Evolutionary conservation across 768 basidiomycete genomes (phyloP), one percentile per base, ranked within the genome.

Genomic region (Rickenella mellea): DNA sequence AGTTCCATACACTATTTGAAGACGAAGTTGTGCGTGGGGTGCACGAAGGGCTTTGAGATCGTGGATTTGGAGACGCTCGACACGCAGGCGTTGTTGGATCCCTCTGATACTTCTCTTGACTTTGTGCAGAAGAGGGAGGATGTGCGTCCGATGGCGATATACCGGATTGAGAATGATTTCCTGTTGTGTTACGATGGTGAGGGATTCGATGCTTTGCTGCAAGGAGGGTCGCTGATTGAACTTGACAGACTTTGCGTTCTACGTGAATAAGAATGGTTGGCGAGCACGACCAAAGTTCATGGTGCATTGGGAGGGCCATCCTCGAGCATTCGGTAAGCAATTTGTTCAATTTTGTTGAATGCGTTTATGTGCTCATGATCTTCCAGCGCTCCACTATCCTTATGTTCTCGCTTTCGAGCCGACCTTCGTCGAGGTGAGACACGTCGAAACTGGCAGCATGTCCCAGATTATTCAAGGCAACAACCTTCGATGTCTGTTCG

Each of bases 381-480:
- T 39, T 45, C 14, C 55, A 97, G 94, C 94, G 2, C 75, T 98
- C 10, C 88, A 92, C 55, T 93, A 92, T 63, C 94, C 96, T 1
- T 99, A 91, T 59, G 89, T 98, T 21, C 69, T 99, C 39, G 96
- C 94, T 0, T 93, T 99, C 56, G 96, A 98, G 57, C 84, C 92
- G 5, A 83, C 84, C 1, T 99, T 99, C 57, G 84, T 98, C 53
- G 96, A 99, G 63, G 83, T 99, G 38, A 81, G 92, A 24, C 87
- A 98, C 56, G 90, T 99, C 43, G 90, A 94, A 55, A 91, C 84
- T 2, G 92, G 96, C 9, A 65, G 77, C 27, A 74, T 98, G 60
- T 81, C 87, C 20, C 96, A 99, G 67, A 87, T 99, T 52, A 96
- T 97, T 40, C 88, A 92, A 56, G 89, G 92, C 46, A 82, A 82